A percentile compares a stretch with the other conserved stretches of the same genome.
These are phyloP conservation scores for Secale cereale DNA, from an alignment of 176 grass and related monocot genomes.

Conservation along the genomic window DNA sequence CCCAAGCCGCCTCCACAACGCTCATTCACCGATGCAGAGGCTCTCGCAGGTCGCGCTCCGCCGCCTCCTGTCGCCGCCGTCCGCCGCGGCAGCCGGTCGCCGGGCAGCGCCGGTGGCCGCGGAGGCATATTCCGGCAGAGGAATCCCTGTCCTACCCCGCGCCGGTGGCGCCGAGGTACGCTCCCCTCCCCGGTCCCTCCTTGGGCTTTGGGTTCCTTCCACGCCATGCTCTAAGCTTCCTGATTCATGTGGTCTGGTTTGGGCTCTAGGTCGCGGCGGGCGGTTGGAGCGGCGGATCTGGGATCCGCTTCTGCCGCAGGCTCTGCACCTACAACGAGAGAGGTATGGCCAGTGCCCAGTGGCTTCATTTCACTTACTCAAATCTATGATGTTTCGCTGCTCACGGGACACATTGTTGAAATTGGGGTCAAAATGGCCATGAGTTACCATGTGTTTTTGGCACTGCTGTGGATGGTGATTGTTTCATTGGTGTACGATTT, in stretches of 20 bases:
- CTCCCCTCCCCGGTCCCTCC: background rate
- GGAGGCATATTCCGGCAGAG: background rate
- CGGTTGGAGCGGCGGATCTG: conserved; percentile 15
- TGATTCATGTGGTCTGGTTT: conserved; percentile 24
- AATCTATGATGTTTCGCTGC: background rate
- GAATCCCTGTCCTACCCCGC: background rate
- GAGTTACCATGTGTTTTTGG: background rate
- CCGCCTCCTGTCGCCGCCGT: conserved; percentile 31
- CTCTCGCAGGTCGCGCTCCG: conserved; percentile 35
- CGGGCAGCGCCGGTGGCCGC: background rate
- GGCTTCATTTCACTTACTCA: conserved; percentile 7
- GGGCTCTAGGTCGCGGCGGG: conserved; percentile 15
- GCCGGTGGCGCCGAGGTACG: background rate
- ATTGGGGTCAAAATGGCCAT: background rate
- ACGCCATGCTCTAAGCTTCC: background rate
- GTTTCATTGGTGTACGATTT: background rate
- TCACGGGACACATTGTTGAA: background rate
- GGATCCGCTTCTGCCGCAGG: conserved; percentile 24
- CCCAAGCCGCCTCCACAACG: background rate
- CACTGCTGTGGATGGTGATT: background rate
- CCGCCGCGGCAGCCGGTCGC: conserved; percentile 9
- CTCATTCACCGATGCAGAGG: conserved; percentile 30
- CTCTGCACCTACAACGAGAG: conserved; percentile 52
- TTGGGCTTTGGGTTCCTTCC: background rate
- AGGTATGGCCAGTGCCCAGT: conserved; percentile 18